Evolutionary conservation across 345 rosid species (phyloP), one percentile per base, ranked within the genome.

Genomic region (Xanthoceras sorbifolium): DNA sequence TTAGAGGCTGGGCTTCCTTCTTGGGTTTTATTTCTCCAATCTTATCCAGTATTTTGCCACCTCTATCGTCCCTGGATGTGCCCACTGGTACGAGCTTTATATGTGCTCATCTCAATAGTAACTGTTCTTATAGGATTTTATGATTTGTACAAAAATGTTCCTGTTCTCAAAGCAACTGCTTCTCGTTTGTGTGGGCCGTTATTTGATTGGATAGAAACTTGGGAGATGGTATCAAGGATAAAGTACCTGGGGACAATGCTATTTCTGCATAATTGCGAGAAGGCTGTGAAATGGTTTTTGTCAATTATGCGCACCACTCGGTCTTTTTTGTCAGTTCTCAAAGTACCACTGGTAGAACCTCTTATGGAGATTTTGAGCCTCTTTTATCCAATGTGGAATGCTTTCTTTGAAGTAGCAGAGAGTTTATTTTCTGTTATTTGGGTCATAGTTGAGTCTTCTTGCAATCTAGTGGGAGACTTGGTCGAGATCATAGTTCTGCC

Each of bases 61-160:
- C 84, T 92, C 26, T 97, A 97, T 79, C 92, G 98, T 64, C 99
- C 98, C 1, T 97, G 99, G 99, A 97, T 97, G 98, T 94, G 98
- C 82, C 98, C 92, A 67, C 81, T 97, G 12, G 99, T 92, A 32
- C 88, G 99, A 85, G 91, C 94, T 75, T 77, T 97, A 38, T 94
- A 97, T 38, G 96, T 97, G 80, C 26, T 89, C 38, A 80, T 97
- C 32, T 97, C 98, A 65, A 29, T 87, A 81, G 72, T 89, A 71
- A 97, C 99, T 12, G 97, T 97, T 61, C 84, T 94, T 38, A 92
- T 94, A 36, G 98, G 99, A 63, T 97, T 97, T 72, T 97, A 90
- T 69, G 99, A 97, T 82, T 82, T 97, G 59, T 97, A 97, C 87
- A 97, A 97, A 84, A 97, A 97, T 81, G 97, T 97, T 46, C 98